These are phyloP conservation scores for Salix suchowensis DNA, from an alignment of 345 rosid species.

Conservation along the genomic window DNA sequence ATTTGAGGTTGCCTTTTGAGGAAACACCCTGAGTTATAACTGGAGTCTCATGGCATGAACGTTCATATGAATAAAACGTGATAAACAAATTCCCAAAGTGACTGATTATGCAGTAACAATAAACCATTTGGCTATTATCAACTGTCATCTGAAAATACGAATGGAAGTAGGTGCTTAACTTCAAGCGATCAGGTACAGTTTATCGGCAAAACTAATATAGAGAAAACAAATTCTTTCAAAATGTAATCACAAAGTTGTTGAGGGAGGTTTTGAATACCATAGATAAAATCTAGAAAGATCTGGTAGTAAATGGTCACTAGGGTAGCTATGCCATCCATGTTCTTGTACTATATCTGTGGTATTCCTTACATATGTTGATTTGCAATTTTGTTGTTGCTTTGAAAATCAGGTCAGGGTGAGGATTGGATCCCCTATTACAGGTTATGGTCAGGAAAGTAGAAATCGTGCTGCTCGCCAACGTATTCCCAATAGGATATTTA, in stretches of 20 bases:
- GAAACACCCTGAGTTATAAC: background rate
- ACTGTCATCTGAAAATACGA: background rate
- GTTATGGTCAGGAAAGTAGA: constrained; percentile 93
- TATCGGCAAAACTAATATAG: background rate
- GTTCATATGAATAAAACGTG: background rate
- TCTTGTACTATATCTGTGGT: background rate
- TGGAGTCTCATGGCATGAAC: background rate
- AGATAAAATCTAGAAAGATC: background rate
- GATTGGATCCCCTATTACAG: constrained; percentile 94
- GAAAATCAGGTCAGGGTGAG: constrained; percentile 72
- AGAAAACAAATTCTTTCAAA: background rate
- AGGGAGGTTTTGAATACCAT: background rate
- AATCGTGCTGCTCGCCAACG: constrained; percentile 97
- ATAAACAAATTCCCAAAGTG: too few relatives aligned
- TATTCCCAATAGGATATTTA: constrained; percentile 66
- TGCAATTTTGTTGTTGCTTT: constrained; percentile 6
- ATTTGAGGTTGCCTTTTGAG: background rate
- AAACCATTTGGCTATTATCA: background rate
- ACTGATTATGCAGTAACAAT: background rate
- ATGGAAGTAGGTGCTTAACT: background rate
- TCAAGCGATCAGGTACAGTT: background rate
- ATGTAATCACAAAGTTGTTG: background rate
- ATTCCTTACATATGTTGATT: background rate
- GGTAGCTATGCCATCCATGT: background rate
- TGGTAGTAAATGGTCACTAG: background rate